A percentile compares a stretch with the other conserved stretches of the same genome.
Conservation (phyloP, 352 stramenopile species). For the Phytophthora megakarya region DNA sequence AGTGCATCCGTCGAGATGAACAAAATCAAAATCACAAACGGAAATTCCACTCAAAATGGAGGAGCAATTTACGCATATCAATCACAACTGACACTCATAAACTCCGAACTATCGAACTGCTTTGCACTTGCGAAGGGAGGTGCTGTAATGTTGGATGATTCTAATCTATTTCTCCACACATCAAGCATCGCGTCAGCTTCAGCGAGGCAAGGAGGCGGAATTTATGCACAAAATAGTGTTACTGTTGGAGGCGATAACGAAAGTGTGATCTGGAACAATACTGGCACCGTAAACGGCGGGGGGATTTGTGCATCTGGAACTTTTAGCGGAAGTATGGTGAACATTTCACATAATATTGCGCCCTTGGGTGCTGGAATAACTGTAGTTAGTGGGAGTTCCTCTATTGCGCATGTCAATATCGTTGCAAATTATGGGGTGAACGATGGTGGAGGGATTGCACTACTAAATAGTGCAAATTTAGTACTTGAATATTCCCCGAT, state of each 20-base stretch:
- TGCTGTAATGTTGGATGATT: slow-evolving; percentile 36
- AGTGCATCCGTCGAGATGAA: slow-evolving; percentile 17
- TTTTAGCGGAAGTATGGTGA: slow-evolving; percentile 5
- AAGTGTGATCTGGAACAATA: slow-evolving; percentile 33
- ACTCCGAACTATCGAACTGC: slow-evolving; percentile 25
- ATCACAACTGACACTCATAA: slow-evolving; percentile 33
- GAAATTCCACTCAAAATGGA: slow-evolving; percentile 22
- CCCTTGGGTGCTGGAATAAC: slow-evolving; percentile 40
- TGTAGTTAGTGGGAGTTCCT: slow-evolving; percentile 24
- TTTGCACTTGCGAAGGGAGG: slow-evolving; percentile 32
- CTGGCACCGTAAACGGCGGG: slow-evolving; percentile 31
- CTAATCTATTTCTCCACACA: slow-evolving; percentile 19
- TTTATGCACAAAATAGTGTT: slow-evolving; percentile 34
- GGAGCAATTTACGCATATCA: slow-evolving; percentile 39
- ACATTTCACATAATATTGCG: slow-evolving; percentile 38
- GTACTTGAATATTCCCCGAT: slow-evolving; percentile 19
- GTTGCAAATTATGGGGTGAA: slow-evolving; percentile 34
- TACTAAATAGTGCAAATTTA: slow-evolving; percentile 35
- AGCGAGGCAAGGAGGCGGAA: slow-evolving; percentile 33
- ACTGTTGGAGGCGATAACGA: slow-evolving; percentile 20
- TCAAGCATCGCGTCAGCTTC: slow-evolving; percentile 20
- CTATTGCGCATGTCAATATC: slow-evolving; percentile 19
- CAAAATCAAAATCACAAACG: slow-evolving; percentile 21
- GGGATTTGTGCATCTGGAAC: slow-evolving; percentile 25
- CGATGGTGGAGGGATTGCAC: slow-evolving; percentile 56